phyloP scores from a whole-genome alignment of 2,329 filamentous ascomycete species.

The Arthrobotrys iridis region DNA sequence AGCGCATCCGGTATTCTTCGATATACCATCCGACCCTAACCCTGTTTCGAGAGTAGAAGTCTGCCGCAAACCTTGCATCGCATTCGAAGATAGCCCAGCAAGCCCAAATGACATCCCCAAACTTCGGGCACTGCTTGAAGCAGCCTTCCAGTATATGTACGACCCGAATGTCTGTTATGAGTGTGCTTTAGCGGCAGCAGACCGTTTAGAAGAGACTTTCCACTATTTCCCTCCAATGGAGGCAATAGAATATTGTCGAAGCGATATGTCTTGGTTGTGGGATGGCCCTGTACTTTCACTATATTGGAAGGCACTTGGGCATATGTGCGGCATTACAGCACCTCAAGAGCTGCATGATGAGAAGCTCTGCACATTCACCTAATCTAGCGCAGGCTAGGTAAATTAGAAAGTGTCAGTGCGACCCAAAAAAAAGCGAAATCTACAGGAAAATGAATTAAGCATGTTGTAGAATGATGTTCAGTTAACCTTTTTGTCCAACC shows the following conservation, averaged over 20 bases:
- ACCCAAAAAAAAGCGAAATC: no score
- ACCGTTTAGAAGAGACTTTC: background rate
- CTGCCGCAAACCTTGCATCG: background rate
- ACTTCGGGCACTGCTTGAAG: background rate
- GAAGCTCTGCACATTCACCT: no score
- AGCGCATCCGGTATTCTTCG: background rate
- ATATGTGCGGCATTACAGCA: background rate
- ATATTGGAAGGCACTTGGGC: background rate
- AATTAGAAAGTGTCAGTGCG: no score
- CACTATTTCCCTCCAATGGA: background rate
- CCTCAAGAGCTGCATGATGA: background rate
- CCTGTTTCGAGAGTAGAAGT: background rate
- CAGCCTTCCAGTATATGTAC: background rate
- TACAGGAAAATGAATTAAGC: no score
- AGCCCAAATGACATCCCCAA: background rate
- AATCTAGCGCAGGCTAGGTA: no score
- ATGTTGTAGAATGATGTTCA: no score
- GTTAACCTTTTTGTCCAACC: no score
- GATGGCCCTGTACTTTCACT: background rate
- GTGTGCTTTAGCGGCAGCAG: background rate
- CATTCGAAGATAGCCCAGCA: background rate
- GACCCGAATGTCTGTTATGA: background rate
- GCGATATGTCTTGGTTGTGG: background rate
- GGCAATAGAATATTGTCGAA: background rate
- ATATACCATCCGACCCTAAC: background rate